A percentile compares a stretch with the other conserved stretches of the same genome.
phyloP scores from a whole-genome alignment of 2,329 filamentous ascomycete genomes.

The Cordyceps fumosorosea region DNA sequence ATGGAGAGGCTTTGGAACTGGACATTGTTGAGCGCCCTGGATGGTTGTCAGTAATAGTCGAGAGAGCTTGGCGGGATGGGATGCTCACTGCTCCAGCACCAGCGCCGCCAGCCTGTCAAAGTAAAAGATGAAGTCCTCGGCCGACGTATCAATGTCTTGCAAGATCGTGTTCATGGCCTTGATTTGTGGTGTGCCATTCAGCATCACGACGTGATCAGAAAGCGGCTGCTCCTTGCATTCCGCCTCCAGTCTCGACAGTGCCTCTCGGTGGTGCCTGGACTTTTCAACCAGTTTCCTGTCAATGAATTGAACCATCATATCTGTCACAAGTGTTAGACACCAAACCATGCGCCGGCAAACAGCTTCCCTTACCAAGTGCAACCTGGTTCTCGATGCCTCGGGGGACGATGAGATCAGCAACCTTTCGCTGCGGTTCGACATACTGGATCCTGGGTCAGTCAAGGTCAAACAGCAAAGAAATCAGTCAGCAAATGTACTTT shows the following conservation, averaged over 20 bases:
- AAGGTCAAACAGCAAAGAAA: slow-evolving; percentile 44
- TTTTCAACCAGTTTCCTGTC: slow-evolving; percentile 81
- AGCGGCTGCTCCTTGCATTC: slow-evolving; percentile 65
- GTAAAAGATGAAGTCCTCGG: slow-evolving; percentile 96
- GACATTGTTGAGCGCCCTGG: slow-evolving; percentile 69
- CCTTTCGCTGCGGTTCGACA: slow-evolving; percentile 84
- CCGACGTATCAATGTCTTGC: slow-evolving; percentile 67
- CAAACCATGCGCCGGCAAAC: neutral
- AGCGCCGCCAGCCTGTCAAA: slow-evolving; percentile 85
- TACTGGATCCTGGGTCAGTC: slow-evolving; percentile 40
- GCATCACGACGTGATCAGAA: slow-evolving; percentile 65
- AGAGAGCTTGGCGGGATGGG: no score
- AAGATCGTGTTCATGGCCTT: slow-evolving; percentile 86
- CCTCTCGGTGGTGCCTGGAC: slow-evolving; percentile 73
- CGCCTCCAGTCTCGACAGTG: slow-evolving; percentile 68
- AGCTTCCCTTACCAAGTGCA: slow-evolving; percentile 57
- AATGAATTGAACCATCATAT: slow-evolving; percentile 91
- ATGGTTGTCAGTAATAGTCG: neutral
- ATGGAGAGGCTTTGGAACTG: slow-evolving; percentile 59
- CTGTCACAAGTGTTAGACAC: slow-evolving; percentile 32
- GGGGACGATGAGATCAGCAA: slow-evolving; percentile 92
- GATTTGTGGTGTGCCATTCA: slow-evolving; percentile 74
- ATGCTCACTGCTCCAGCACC: slow-evolving; percentile 65
- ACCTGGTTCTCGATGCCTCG: slow-evolving; percentile 91
- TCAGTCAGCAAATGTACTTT: slow-evolving; percentile 63